Evolutionary conservation across 306 rosid species (phyloP), one percentile per base, ranked within the genome.

Genomic region (Malus fusca): DNA sequence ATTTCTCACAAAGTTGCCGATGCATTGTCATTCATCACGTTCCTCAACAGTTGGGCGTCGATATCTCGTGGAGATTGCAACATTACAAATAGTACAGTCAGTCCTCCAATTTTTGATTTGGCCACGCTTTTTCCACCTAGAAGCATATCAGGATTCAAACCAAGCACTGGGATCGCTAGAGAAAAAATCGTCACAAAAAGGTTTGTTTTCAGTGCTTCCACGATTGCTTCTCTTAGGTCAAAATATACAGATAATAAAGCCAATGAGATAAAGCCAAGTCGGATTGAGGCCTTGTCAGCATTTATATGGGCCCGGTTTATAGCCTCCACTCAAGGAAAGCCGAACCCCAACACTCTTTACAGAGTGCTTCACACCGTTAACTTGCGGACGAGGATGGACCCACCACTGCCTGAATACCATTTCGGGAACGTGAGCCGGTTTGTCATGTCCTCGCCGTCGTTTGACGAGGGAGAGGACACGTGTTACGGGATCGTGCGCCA

Each of bases 1-100:
- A 51, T 84, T 59, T 80, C 83, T 25, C 87, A 84, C 79, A 80
- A 77, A 60, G 44, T 84, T 8, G 82, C 66, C 3, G 84, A 84
- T 42, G 87, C 74, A 12, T 68, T 69, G 46, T 60, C 87, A 30
- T 18, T 73, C 23, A 22, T 77, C 68, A 70, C 22, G 73, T 84
- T 84, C 11, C 59, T 80, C 44, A 68, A 77, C 15, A n/a, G 74
- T 15, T 84, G 87, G 84, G 65, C 82, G 1, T 66, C 82, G 18
- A 22, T 64, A 43, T 7, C 82, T 8, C 70, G 73, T 11, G 70
- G 66, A 1, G 69, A 68, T 18, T 35, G 55, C 25, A 10, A 63
- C 40, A 17, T 30, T 21, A 22, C 30, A 48, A 48, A 48, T 48
- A 4, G 53, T 48, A 48, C 53, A 4, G 53, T 48, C 8, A 48